Evolutionary conservation across 306 rosid genomes (phyloP).

Genomic region (Glycyrrhiza uralensis): DNA sequence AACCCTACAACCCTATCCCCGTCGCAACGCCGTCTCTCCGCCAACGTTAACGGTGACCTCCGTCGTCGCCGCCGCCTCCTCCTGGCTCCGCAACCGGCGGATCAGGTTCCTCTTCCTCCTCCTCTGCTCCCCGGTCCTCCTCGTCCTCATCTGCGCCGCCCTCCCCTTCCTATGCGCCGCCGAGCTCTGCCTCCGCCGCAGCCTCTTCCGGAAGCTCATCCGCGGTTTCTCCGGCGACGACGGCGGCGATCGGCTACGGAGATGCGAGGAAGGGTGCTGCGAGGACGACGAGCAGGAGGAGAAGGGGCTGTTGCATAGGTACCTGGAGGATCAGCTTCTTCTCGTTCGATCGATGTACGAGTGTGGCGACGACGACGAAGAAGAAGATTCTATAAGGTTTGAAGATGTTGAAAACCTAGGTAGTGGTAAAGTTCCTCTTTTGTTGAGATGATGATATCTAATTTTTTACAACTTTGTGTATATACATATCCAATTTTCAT

Average conservation of each 20-base stretch:
- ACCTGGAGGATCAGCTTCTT: conserved; percentile 44
- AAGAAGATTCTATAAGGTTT: conserved; percentile 24
- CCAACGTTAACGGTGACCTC: conserved; percentile 19
- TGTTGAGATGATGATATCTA: conserved; percentile 20
- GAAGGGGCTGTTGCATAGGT: conserved; percentile 38
- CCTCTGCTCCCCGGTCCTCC: conserved; percentile 30
- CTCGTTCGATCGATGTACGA: conserved; percentile 45
- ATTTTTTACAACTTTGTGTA: background rate
- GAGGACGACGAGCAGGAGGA: background rate
- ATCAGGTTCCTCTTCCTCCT: conserved; percentile 32
- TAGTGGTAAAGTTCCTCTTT: conserved; percentile 23
- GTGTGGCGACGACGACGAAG: conserved; percentile 29
- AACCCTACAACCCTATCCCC: conserved; percentile 14
- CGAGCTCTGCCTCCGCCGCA: conserved; percentile 34
- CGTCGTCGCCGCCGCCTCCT: conserved; percentile 17
- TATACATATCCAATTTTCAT: background rate
- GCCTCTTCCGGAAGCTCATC: conserved; percentile 19
- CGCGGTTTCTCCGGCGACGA: background rate
- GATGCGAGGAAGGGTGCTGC: conserved; percentile 39
- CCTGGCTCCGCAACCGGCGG: conserved; percentile 37
- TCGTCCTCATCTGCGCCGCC: conserved; percentile 22
- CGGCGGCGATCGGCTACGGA: conserved; percentile 28
- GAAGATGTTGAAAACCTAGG: background rate
- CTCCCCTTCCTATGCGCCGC: conserved; percentile 35
- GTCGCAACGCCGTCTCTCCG: background rate